Percentiles rank a stretch among this genome's conserved stretches.
These are phyloP conservation scores for Ilyonectria mors-panacis DNA, from an alignment of 2,329 filamentous ascomycete species.

Conservation along the genomic window DNA sequence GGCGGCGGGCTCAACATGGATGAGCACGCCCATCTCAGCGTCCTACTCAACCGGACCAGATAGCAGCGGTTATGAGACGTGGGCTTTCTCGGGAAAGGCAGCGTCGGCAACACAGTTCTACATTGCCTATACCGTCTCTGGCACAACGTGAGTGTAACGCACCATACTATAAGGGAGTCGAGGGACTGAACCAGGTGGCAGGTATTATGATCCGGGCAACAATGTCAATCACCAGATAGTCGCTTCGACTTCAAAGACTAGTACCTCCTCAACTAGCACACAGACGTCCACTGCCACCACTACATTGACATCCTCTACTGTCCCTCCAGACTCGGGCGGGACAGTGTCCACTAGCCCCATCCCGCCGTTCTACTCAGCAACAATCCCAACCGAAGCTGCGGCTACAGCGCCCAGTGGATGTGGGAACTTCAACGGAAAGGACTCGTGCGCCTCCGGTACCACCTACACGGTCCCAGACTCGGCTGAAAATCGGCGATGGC, in stretches of 20 bases:
- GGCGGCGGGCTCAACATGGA: slow-evolving; percentile 10
- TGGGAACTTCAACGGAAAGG: slow-evolving; percentile 8
- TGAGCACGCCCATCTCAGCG: slow-evolving; percentile 12
- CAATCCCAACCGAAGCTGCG: slow-evolving; percentile 12
- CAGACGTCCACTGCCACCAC: background rate
- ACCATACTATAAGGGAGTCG: background rate
- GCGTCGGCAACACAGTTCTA: slow-evolving; percentile 13
- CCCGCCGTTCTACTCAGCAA: slow-evolving; percentile 8
- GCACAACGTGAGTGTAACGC: slow-evolving; percentile 10
- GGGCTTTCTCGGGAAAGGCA: slow-evolving; percentile 10
- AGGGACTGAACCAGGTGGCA: background rate
- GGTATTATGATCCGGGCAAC: slow-evolving; percentile 15
- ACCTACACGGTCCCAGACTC: slow-evolving; percentile 12
- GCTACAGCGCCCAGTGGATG: slow-evolving; percentile 11
- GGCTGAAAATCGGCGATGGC: slow-evolving; percentile 16
- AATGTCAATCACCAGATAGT: slow-evolving; percentile 12
- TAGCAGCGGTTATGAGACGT: slow-evolving; percentile 14
- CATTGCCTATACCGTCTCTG: slow-evolving; percentile 8
- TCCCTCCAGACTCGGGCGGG: background rate
- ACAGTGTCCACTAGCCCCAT: slow-evolving; percentile 11
- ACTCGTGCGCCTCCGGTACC: slow-evolving; percentile 6
- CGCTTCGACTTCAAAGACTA: slow-evolving; percentile 11
- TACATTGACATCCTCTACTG: slow-evolving; percentile 6
- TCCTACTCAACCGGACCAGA: slow-evolving; percentile 10
- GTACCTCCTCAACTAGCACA: background rate